Evolutionary conservation across 805 yeast species (phyloP), one percentile per base, ranked within the genome.

Genomic region (Debaryomyces tyrocola): DNA sequence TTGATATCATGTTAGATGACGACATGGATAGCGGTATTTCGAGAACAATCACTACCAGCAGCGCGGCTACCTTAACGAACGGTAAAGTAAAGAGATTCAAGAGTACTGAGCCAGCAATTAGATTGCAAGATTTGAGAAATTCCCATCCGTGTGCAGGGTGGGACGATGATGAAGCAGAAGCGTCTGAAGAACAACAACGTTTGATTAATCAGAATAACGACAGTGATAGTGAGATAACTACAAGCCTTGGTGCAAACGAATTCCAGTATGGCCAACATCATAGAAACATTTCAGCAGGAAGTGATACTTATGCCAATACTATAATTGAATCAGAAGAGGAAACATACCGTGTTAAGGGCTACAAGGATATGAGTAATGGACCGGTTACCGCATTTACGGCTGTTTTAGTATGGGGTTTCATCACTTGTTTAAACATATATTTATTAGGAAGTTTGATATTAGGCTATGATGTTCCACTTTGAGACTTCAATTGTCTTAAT

Each of bases 361-460:
- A 65, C 46, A 77, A 75, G 40, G 95, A 88, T 66, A 82, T 85
- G 77, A 85, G 91, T 57, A 87, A 87, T 61, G 80, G 88, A 14
- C 72, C 71, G 9, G 43, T 72, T 31, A 74, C 86, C 38, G 70
- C 86, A 3, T 61, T 74, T 37, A 40, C 71, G 1, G 88, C 94
- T 2, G 59, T 83, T 10, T 47, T 76, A 20, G 78, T 86, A 11
- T 90, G 96, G 90, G 78, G 78, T 0, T 74, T 83, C 20, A 87
- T 90, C 18, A 80, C 90, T 6, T 70, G 81, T 20, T 75, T 90
- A 57, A 90, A 90, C 58, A 68, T 84, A 48, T 89, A 85, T 69
- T 72, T 90, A 56, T 79, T 90, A 12, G 70, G 66, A 24, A 62
- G 64, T 41, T 49, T 60, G 53, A 18, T 60, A 2, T 45, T 63